Base-by-base conservation (phyloP, 2,329 filamentous ascomycete genomes). In the Aspergillus brunneoviolaceus region DNA sequence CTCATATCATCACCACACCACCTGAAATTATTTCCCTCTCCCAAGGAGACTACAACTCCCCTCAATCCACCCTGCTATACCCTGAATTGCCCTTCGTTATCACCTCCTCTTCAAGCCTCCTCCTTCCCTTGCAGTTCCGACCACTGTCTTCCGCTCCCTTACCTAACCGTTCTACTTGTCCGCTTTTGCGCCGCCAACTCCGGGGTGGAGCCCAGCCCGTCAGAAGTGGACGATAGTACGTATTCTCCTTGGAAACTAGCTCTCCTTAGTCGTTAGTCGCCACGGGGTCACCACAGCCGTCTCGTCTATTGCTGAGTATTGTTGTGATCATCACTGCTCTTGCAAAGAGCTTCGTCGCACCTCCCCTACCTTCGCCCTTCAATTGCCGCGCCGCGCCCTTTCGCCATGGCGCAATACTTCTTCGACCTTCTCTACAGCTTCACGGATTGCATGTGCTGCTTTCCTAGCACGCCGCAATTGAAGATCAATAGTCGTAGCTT, bases 401-500 rank as follows among this genome's bases (percentile, higher is more conserved):
- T 49, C 51, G 63, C 49, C 49, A 94, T 94, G 91, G 87, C 90
- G 72, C 89, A 92, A 77, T 89, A 96, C 74, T 82, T 98, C 63
- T 85, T 94, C 66, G 95, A 98, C 75, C 83, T 96, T 39, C 81
- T 98, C 67, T 96, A 95, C 77, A 96, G 92, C 61, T 85, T 99
- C 63, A 92, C 91, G 65, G 96, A 93, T 79, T 98, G 94, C 83
- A 88, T 98, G 78, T 94, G 89, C 77, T 99, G 95, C 82, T 98
- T 99, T 74, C 94, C 95, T 14, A 91, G 91, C 69, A 94, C 92
- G 65, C 94, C 95, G 60, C 92, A 94, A 59, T 86, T 99, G 68
- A 96, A 95, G 79, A 95, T 99, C 81, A 98, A 98, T 78, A 90
- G 85, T 72, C 88, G 92, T 63, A 95, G 88, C 79, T 97, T 97